A percentile compares a stretch with the other conserved stretches of the same genome.
Conservation (phyloP, 495 filamentous ascomycete genomes). For the Penicilliopsis zonata region DNA sequence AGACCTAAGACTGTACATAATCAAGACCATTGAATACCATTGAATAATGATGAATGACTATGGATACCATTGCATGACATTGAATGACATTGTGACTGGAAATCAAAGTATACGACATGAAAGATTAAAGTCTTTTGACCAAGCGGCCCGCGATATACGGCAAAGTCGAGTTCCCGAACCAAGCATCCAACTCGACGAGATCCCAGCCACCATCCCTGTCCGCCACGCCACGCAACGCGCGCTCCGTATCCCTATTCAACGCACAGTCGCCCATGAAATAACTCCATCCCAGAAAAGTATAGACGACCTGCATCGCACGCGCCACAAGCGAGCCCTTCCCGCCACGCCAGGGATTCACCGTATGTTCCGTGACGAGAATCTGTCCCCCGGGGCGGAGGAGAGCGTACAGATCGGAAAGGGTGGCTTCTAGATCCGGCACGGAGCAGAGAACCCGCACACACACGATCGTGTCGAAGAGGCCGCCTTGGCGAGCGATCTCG, state of each 20-base stretch:
- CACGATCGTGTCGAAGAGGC: conserved; percentile 54
- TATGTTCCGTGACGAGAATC: conserved; percentile 64
- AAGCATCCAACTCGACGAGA: conserved; percentile 37
- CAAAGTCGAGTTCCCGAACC: conserved; percentile 33
- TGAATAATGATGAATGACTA: too few species aligned
- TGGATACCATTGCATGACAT: too few species aligned
- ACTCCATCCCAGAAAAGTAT: conserved; percentile 23
- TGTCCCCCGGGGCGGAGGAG: conserved; percentile 54
- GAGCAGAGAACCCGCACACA: conserved; percentile 62
- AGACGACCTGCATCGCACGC: conserved; percentile 25
- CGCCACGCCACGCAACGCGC: conserved; percentile 32
- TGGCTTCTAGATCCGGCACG: conserved; percentile 48
- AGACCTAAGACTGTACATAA: conserved; percentile 11
- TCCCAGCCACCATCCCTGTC: conserved; percentile 40
- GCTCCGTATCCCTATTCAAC: conserved; percentile 42
- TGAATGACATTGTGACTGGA: too few species aligned
- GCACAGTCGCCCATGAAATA: conserved; percentile 47
- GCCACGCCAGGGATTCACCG: conserved; percentile 35
- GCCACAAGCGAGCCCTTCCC: conserved; percentile 38
- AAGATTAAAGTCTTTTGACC: too few species aligned
- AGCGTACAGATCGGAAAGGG: conserved; percentile 45
- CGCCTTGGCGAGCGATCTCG: conserved; percentile 14
- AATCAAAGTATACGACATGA: too few species aligned
- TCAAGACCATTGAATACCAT: too few species aligned
- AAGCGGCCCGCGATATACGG: conserved; percentile 46